phyloP scores from a whole-genome alignment of 2,329 filamentous ascomycete genomes.

The Ceratocystis colombiana region DNA sequence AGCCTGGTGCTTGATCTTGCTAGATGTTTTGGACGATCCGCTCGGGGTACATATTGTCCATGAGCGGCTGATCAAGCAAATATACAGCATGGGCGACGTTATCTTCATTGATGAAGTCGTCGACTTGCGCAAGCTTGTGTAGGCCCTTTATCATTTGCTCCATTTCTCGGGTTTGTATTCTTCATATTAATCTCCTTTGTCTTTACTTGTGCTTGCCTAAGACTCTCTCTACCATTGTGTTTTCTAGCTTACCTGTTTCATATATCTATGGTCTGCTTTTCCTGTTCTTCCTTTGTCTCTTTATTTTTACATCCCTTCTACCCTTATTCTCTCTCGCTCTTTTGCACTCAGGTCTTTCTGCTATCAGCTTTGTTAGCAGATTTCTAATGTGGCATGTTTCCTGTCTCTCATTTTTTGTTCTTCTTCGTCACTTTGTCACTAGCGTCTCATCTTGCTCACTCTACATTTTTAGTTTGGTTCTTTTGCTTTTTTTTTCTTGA shows the following conservation, averaged over 20 bases:
- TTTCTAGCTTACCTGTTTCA: neutral
- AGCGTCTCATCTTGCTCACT: neutral
- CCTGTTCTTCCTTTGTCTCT: neutral
- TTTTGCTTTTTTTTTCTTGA: neutral
- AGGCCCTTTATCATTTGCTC: slow-evolving; percentile 1
- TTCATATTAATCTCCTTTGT: neutral
- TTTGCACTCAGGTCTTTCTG: neutral
- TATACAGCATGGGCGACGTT: slow-evolving; percentile 24
- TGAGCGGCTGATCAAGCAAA: slow-evolving; percentile 25
- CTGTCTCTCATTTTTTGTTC: slow-evolving; percentile 15
- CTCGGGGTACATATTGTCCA: slow-evolving; percentile 23
- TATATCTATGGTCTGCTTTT: slow-evolving; percentile 2
- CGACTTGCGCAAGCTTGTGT: slow-evolving; percentile 24
- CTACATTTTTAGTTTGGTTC: neutral
- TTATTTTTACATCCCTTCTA: neutral
- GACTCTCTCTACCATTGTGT: neutral
- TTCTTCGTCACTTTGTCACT: slow-evolving; percentile 1
- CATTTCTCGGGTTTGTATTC: neutral
- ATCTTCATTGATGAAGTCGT: slow-evolving; percentile 24
- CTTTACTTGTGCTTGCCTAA: neutral
- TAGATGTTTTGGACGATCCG: slow-evolving; percentile 23
- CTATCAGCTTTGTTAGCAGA: neutral
- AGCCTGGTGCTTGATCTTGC: slow-evolving; percentile 27
- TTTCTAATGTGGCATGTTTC: slow-evolving; percentile 4
- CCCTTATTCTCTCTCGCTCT: neutral